These are phyloP conservation scores for Suillus occidentalis DNA, from an alignment of 768 basidiomycete genomes.

Conservation along the genomic window DNA sequence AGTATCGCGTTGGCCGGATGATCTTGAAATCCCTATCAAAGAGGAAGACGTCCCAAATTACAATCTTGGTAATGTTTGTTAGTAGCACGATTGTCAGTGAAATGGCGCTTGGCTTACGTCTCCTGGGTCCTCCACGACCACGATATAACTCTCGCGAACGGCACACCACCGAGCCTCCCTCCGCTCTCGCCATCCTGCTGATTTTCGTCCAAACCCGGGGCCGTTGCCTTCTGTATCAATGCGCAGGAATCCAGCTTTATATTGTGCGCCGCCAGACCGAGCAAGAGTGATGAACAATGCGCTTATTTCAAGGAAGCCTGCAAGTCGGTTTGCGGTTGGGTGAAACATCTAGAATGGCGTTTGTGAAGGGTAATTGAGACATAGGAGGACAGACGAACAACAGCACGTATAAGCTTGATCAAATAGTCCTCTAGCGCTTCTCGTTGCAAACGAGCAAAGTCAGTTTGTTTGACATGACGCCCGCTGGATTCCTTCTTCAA, in stretches of 20 bases:
- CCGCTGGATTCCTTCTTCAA: conserved; percentile 60
- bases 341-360: conserved; percentile 79
- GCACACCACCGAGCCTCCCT: conserved; percentile 86
- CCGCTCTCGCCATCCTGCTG: conserved; percentile 55
- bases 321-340: conserved; percentile 85
- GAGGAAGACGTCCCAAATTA: conserved; percentile 92
- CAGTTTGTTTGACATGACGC: conserved; percentile 57
- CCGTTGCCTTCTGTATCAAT: conserved; percentile 54
- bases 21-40: conserved; percentile 88
- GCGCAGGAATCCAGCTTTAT: conserved; percentile 84
- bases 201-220: conserved; percentile 64
- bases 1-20: conserved; percentile 86
- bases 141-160: conserved; percentile 88
- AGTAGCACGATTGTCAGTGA: conserved; percentile 2
- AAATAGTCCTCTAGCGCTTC: conserved; percentile 87
- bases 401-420: conserved; percentile 82
- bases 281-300: conserved; percentile 83
- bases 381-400: conserved; percentile 50
- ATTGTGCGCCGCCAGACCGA: conserved; percentile 78
- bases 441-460: conserved; percentile 82
- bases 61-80: conserved; percentile 45
- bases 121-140: conserved; percentile 83
- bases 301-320: conserved; percentile 90
- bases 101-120: conserved; percentile 50
- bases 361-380: conserved; percentile 8